phyloP scores from a whole-genome alignment of 805 yeast genomes.

The Yarrowia bubula region DNA sequence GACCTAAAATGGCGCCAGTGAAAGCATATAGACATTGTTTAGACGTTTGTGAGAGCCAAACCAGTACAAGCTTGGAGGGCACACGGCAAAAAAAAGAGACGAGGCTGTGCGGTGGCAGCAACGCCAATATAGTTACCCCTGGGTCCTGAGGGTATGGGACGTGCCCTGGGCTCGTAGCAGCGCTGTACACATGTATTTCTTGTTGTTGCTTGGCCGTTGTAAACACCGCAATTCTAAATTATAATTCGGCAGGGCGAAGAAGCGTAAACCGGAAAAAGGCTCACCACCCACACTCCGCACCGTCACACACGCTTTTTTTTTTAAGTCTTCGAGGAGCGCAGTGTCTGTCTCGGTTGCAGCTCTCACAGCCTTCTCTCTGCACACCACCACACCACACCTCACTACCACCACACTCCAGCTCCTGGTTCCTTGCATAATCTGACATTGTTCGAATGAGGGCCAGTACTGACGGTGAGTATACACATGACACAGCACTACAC shows the following conservation, averaged over 20 bases:
- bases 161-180: too few relatives aligned
- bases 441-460: constrained; percentile 22
- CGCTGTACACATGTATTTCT: background rate
- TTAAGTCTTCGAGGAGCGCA: background rate
- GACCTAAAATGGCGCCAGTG: too few relatives aligned
- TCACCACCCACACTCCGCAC: background rate
- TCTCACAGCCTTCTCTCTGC: background rate
- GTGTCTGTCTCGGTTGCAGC: constrained; percentile 1
- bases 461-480: constrained; percentile 15
- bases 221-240: constrained; percentile 24
- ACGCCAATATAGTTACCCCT: background rate
- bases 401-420: background rate
- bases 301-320: too few relatives aligned
- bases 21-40: background rate
- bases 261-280: constrained; percentile 19
- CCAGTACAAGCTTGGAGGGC: background rate
- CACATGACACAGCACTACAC: background rate
- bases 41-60: background rate
- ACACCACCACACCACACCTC: background rate
- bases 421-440: constrained; percentile 19
- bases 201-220: constrained; percentile 2
- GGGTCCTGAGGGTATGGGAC: too few relatives aligned
- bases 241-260: constrained; percentile 20
- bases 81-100: constrained; percentile 1
- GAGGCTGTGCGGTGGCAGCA: constrained; percentile 18